phyloP scores from a whole-genome alignment of 2,329 filamentous ascomycete genomes.

The Fusarium coicis region DNA sequence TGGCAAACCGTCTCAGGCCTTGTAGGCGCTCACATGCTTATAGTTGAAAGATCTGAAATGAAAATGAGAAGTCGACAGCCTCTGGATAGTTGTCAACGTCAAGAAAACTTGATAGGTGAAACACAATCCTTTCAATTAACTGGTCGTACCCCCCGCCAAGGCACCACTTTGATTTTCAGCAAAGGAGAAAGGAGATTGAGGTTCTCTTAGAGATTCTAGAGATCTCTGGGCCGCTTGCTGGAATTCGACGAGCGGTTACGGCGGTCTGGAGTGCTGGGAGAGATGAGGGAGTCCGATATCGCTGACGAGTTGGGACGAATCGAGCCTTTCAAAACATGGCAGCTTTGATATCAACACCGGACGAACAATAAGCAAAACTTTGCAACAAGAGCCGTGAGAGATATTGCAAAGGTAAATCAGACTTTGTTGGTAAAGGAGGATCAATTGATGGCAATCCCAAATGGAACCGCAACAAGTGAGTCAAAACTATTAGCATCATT shows the following conservation, averaged over 20 bases:
- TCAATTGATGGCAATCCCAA: not conserved
- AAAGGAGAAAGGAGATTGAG: rapidly evolving
- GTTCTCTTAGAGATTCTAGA: rapidly evolving
- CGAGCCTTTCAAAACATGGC: not conserved
- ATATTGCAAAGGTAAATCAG: not conserved
- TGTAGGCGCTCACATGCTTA: rapidly evolving
- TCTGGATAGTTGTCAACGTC: not conserved
- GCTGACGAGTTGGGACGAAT: not conserved
- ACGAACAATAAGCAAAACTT: not conserved
- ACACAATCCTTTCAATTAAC: not conserved
- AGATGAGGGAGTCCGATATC: not conserved
- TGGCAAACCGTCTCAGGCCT: rapidly evolving
- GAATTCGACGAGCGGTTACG: too few relatives aligned
- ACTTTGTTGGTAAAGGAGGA: too few relatives aligned
- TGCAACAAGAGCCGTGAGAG: not conserved
- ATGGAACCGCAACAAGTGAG: not conserved
- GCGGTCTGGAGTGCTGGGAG: not conserved
- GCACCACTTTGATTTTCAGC: not conserved
- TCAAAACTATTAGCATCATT: not conserved
- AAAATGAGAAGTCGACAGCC: too few relatives aligned
- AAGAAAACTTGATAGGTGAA: not conserved
- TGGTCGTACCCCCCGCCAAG: too few relatives aligned
- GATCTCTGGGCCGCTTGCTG: rapidly evolving
- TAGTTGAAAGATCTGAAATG: rapidly evolving
- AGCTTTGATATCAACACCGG: not conserved